Conservation (phyloP, 768 basidiomycete species). For the Thelephora aurantiotincta region DNA sequence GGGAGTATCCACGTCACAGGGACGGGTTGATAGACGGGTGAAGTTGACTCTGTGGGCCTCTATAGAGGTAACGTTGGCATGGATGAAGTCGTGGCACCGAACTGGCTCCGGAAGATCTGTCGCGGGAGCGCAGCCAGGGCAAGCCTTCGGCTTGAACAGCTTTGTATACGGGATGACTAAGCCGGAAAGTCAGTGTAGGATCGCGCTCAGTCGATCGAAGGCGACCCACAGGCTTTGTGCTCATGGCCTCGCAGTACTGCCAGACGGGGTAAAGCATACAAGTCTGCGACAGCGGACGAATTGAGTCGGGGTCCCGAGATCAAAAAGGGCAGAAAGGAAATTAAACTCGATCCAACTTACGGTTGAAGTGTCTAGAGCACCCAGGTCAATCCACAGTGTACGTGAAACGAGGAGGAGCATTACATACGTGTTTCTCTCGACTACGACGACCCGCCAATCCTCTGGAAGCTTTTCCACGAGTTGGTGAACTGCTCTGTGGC, state of each 20-base stretch:
- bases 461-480: slow-evolving; percentile 34
- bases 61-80: slow-evolving; percentile 31
- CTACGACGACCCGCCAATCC: slow-evolving; percentile 39
- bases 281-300: not conserved
- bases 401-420: not conserved
- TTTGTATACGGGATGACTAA: slow-evolving; percentile 37
- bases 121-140: no score
- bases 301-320: no score
- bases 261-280: slow-evolving; percentile 45
- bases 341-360: no score
- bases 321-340: no score
- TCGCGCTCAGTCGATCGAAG: no score
- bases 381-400: no score
- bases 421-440: slow-evolving; percentile 46
- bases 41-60: slow-evolving; percentile 26
- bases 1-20: slow-evolving; percentile 19
- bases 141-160: slow-evolving; percentile 19
- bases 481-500: slow-evolving; percentile 32
- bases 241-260: slow-evolving; percentile 46
- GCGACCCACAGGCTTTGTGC: slow-evolving; percentile 35
- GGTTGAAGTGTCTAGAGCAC: no score
- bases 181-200: no score
- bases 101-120: not conserved
- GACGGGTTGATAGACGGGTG: slow-evolving; percentile 32
- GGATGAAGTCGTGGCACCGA: slow-evolving; percentile 20